Evolutionary conservation across 2,329 filamentous ascomycete genomes (phyloP).

Genomic region (Shiraia sp.): DNA sequence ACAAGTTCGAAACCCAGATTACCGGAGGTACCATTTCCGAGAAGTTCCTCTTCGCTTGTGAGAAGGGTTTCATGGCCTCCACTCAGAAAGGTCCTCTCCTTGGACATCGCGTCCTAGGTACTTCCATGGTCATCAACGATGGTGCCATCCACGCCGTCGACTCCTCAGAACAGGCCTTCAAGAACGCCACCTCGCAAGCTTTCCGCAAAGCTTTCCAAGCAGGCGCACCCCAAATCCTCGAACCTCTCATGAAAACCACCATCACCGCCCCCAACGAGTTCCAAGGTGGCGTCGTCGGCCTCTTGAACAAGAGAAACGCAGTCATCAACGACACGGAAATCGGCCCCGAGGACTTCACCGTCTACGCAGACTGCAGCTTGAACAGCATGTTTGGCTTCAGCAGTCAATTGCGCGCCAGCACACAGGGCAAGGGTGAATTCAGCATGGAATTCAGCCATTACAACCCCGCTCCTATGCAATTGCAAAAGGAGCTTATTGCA

Average conservation of each 20-base stretch:
- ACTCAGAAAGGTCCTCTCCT: constrained; percentile 88
- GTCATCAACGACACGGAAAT: constrained; percentile 96
- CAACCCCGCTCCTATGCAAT: constrained; percentile 77
- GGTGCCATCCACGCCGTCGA: constrained; percentile 97
- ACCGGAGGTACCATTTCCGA: constrained; percentile 89
- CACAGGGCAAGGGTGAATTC: constrained; percentile 98
- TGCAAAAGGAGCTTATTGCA: constrained; percentile 78
- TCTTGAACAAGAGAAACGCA: constrained; percentile 96
- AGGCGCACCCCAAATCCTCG: constrained; percentile 80
- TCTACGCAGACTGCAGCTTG: constrained; percentile 88
- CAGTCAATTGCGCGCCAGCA: constrained; percentile 85
- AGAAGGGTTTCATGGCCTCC: constrained; percentile 86
- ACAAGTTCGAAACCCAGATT: constrained; percentile 85
- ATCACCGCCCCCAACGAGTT: constrained; percentile 97
- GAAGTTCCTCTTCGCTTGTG: constrained; percentile 92
- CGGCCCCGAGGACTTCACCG: constrained; percentile 89
- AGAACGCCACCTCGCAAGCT: constrained; percentile 89
- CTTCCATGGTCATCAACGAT: constrained; percentile 90
- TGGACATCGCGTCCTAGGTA: constrained; percentile 89
- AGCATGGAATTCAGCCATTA: constrained; percentile 99
- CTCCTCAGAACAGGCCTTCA: constrained; percentile 96
- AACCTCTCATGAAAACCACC: constrained; percentile 97
- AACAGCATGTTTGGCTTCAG: constrained; percentile 99
- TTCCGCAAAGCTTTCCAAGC: constrained; percentile 92
- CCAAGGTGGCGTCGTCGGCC: constrained; percentile 90